Evolutionary conservation across 768 basidiomycete species (phyloP).

Genomic region (Kwoniella heveanensis): DNA sequence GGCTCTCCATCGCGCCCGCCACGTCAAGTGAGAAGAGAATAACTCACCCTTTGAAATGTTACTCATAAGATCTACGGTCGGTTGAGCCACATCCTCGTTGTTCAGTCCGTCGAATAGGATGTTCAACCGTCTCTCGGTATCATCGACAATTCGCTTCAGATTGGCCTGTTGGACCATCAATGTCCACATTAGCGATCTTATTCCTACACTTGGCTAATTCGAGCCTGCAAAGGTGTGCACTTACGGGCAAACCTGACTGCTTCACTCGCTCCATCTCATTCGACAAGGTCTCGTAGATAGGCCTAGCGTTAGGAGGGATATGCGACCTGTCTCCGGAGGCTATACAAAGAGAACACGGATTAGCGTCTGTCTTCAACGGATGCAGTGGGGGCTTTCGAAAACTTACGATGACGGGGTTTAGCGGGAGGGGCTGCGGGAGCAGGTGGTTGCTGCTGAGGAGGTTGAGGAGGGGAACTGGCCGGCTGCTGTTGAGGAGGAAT

Average conservation of each 20-base stretch:
- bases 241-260: conserved; percentile 70
- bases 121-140: conserved; percentile 82
- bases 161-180: conserved; percentile 62
- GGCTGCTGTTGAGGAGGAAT: conserved; percentile 23
- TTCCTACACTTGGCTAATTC: too few species aligned
- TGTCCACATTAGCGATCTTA: neutral
- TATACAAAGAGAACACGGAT: conserved; percentile 50
- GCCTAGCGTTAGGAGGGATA: conserved; percentile 70
- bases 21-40: too few species aligned
- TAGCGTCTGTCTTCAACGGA: neutral
- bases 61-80: conserved; percentile 71
- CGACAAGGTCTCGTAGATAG: conserved; percentile 69
- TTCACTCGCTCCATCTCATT: conserved; percentile 68
- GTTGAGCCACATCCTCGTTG: conserved; percentile 74
- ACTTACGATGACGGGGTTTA: conserved; percentile 67
- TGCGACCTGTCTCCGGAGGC: conserved; percentile 90
- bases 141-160: conserved; percentile 81
- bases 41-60: conserved; percentile 72
- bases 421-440: conserved; percentile 55
- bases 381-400: too few species aligned
- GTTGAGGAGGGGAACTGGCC: conserved; percentile 43
- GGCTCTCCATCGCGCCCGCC: too few species aligned
- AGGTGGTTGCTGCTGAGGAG: conserved; percentile 50
- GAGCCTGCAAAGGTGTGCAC: conserved; percentile 57
- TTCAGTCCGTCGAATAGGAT: conserved; percentile 89